A percentile compares a stretch with the other conserved stretches of the same genome.
Evolutionary conservation across 495 filamentous ascomycete genomes (phyloP).

Genomic region (Neurospora pannonica): DNA sequence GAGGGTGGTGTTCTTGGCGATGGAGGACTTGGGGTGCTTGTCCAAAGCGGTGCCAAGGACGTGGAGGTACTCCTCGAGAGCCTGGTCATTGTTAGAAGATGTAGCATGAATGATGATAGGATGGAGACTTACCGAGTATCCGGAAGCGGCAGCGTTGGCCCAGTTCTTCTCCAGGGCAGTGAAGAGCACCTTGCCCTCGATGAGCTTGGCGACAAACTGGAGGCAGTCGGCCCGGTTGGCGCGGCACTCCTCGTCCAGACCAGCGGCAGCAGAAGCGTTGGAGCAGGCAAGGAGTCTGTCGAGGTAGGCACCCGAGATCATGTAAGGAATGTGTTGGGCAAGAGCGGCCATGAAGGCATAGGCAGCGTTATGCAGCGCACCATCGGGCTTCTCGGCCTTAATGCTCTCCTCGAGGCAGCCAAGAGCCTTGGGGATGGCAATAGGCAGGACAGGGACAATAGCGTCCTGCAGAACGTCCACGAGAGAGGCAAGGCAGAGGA

Average conservation of each 20-base stretch:
- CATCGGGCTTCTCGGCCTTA: constrained; percentile 38
- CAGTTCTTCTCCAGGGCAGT: constrained; percentile 62
- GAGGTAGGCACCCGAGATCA: constrained; percentile 66
- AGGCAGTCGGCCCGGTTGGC: constrained; percentile 61
- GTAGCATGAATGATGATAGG: not conserved
- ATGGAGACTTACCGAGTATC: constrained; percentile 43
- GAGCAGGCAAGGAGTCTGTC: constrained; percentile 59
- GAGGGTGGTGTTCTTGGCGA: constrained; percentile 56
- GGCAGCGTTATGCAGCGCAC: constrained; percentile 66
- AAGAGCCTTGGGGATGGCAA: constrained; percentile 60
- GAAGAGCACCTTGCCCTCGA: constrained; percentile 59
- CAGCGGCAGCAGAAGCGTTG: constrained; percentile 54
- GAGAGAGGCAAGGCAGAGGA: constrained; percentile 82
- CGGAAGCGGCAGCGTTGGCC: constrained; percentile 46
- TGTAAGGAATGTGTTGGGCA: constrained; percentile 74
- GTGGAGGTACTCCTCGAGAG: constrained; percentile 56
- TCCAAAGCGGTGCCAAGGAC: constrained; percentile 59
- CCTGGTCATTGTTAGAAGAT: constrained; percentile 24
- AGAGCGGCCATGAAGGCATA: constrained; percentile 70
- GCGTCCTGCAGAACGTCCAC: constrained; percentile 77
- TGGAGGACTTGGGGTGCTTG: constrained; percentile 61
- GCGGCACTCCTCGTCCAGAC: constrained; percentile 44
- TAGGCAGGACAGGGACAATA: constrained; percentile 73
- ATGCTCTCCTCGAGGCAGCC: constrained; percentile 57
- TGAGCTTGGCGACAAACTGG: constrained; percentile 57